Percentiles rank a stretch among this genome's conserved stretches.
phyloP scores from a whole-genome alignment of 2,329 filamentous ascomycete species.

The Aspergillus sp. region DNA sequence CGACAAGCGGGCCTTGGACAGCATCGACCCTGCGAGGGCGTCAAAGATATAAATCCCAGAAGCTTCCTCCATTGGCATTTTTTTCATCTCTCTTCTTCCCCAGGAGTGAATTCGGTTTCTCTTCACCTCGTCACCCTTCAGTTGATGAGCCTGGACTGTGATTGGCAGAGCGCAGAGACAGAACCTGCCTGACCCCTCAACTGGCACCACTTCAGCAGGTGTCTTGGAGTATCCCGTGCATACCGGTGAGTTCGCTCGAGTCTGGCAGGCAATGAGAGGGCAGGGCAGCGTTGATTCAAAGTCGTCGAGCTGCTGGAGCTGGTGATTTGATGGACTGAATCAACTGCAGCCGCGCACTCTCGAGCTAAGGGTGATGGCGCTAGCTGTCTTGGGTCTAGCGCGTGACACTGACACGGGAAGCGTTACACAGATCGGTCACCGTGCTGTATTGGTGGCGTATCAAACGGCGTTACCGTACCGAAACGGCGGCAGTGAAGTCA shows the following conservation, averaged over 20 bases:
- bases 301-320: neutral
- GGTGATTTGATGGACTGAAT: neutral
- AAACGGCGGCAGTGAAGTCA: slow-evolving; percentile 9
- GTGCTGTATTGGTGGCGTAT: slow-evolving; percentile 14
- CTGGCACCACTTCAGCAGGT: neutral
- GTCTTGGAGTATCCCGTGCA: neutral
- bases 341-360: slow-evolving; percentile 17
- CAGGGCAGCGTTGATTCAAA: neutral
- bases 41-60: slow-evolving; percentile 1
- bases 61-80: neutral
- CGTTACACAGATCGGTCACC: slow-evolving; percentile 2
- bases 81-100: neutral
- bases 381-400: slow-evolving; percentile 8
- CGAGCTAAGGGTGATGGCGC: slow-evolving; percentile 15
- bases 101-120: slow-evolving; percentile 2
- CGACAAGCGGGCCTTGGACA: neutral
- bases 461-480: slow-evolving; percentile 8
- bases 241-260: slow-evolving; percentile 1
- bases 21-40: neutral
- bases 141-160: slow-evolving; percentile 4
- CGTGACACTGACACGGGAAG: slow-evolving; percentile 16
- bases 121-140: neutral
- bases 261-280: neutral
- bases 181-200: neutral
- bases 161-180: slow-evolving; percentile 1